Base-by-base conservation (phyloP, 495 filamentous ascomycete genomes). In the Rusavskia elegans region DNA sequence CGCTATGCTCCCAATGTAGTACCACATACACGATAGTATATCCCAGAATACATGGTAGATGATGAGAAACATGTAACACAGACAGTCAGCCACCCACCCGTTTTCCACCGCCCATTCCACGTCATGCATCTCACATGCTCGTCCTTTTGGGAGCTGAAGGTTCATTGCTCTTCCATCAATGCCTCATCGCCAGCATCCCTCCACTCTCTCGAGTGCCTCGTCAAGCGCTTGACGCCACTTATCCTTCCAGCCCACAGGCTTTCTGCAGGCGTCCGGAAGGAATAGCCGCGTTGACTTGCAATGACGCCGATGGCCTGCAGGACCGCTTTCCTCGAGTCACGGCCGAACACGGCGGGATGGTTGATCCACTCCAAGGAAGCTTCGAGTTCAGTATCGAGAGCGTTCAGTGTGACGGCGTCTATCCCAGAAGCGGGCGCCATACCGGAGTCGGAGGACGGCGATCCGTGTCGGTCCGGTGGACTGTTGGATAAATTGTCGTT, bases 341-440 rank as follows among this genome's bases (percentile, higher is more conserved):
- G 80, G 23, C 82, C 80, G 59, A 99, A 99, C 8, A 97, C 85
- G 1, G 90, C 90, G 6, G 92, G 93, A 62, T 99, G 93, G 59
- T 83, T 87, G 63, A 99, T 97, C 92, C 92, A 99, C 65, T 99
- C 92, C n/a, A 99, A 72, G n/a, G 84, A 82, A 10, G 85, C 73
- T 62, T 96, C 85, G 9, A 99, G 76, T 60, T 97, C 92, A 5
- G 84, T 79, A 61, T 97, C 92, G 16, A 99, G 79, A 5, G 93
- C 93, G 19, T 77, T 72, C 59, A 97, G 85, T 4, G 86, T 79
- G 61, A 85, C 82, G 35, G 78, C 78, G 49, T 71, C 64, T 5
- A 73, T 66, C 51, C 77, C 68, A 14, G 71, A 66, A 37, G 66
- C 63, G 25, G 68, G 58, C 58, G 73, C 55, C 62, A 69, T 58